Evolutionary conservation across 371 early-diverging fungal species (phyloP).

Genomic region (Apophysomyces variabilis): DNA sequence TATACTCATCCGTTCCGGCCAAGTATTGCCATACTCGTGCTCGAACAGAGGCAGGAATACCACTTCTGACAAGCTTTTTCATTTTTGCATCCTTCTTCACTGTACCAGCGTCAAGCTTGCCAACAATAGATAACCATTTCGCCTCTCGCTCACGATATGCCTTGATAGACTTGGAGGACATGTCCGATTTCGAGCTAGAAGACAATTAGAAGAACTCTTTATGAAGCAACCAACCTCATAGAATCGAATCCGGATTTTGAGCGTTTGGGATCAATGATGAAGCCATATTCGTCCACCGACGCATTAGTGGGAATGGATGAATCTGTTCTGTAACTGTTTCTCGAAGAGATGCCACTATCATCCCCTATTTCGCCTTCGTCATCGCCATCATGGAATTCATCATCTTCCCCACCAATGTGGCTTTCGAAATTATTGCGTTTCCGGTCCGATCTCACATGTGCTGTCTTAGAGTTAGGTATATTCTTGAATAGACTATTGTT

Average conservation of each 20-base stretch:
- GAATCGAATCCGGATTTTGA: conserved; percentile 14
- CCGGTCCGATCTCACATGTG: not conserved
- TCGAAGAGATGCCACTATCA: conserved; percentile 8
- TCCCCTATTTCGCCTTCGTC: conserved; percentile 16
- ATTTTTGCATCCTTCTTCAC: conserved; percentile 57
- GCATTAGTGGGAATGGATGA: conserved; percentile 4
- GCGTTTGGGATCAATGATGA: conserved; percentile 42
- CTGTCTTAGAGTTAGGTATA: not conserved
- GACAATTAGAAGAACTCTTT: not conserved
- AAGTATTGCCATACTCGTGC: conserved; percentile 77
- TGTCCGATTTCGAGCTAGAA: conserved; percentile 20
- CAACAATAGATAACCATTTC: conserved; percentile 55
- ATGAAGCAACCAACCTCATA: conserved; percentile 19
- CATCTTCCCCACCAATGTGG: conserved; percentile 8
- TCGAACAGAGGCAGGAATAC: conserved; percentile 78
- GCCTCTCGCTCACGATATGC: conserved; percentile 55
- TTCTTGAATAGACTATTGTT: not conserved
- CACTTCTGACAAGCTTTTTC: conserved; percentile 73
- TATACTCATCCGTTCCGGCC: conserved; percentile 55
- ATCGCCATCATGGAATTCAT: conserved; percentile 21
- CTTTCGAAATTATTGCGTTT: not conserved
- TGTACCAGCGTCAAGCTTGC: conserved; percentile 47
- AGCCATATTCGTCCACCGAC: conserved; percentile 61
- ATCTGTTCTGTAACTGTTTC: conserved; percentile 6
- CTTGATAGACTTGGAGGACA: conserved; percentile 42